Evolutionary conservation across 768 basidiomycete genomes (phyloP).

Genomic region (Cantharellus anzutake): DNA sequence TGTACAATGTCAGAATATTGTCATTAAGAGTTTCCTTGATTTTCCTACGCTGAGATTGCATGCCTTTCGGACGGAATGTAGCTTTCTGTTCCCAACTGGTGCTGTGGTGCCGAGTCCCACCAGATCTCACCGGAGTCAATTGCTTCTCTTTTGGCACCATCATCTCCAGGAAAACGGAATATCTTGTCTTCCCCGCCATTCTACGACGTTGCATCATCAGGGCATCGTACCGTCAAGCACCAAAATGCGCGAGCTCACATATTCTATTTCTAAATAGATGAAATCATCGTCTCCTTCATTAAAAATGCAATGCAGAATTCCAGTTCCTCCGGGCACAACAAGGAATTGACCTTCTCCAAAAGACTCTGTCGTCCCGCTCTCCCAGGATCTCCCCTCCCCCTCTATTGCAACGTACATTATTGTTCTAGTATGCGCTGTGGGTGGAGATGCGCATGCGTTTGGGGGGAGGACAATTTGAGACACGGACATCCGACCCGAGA

Average conservation of each 20-base stretch:
- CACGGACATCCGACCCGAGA: not conserved
- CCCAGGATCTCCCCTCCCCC: not conserved
- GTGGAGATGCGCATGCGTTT: not conserved
- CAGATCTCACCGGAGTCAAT: not conserved
- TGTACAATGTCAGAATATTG: not conserved
- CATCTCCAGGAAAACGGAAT: not conserved
- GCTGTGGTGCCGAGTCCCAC: not conserved
- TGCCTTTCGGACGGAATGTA: not conserved
- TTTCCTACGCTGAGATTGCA: not conserved
- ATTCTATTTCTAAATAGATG: not conserved
- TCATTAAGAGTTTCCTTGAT: not conserved
- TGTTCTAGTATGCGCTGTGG: not conserved
- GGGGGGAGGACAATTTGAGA: not conserved
- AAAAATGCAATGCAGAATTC: not conserved
- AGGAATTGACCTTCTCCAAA: not conserved
- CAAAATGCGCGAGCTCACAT: not conserved
- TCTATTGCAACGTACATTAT: not conserved
- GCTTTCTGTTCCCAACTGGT: not conserved
- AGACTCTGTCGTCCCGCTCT: not conserved
- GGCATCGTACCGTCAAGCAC: not conserved
- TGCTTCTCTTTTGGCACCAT: not conserved
- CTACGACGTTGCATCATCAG: not conserved
- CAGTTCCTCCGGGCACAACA: not conserved
- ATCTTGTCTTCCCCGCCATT: not conserved
- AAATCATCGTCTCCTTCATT: not conserved